Evolutionary conservation across 768 basidiomycete species (phyloP).

Genomic region (Candolleomyces aberdarensis): DNA sequence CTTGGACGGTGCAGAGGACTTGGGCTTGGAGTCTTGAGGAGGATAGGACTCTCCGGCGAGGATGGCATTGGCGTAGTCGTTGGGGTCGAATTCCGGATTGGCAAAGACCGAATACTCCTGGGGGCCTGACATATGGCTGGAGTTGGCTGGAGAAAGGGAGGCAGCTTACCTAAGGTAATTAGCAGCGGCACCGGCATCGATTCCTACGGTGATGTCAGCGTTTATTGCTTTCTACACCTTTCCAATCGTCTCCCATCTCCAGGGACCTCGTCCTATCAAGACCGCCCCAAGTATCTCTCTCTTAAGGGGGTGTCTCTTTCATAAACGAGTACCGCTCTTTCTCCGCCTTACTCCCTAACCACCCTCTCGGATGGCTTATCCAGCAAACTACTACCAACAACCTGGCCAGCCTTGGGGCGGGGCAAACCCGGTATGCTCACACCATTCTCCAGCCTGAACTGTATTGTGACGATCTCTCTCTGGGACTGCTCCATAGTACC

Average conservation of each 20-base stretch:
- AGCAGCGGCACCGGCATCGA: neutral
- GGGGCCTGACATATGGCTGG: slow-evolving; percentile 1
- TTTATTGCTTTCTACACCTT: neutral
- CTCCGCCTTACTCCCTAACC: neutral
- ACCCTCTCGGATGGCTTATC: slow-evolving; percentile 35
- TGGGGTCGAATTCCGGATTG: slow-evolving; percentile 72
- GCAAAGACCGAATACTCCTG: slow-evolving; percentile 78
- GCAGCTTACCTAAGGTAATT: slow-evolving; percentile 9
- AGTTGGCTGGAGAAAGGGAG: slow-evolving; percentile 1
- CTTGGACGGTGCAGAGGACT: slow-evolving; percentile 25
- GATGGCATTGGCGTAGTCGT: slow-evolving; percentile 88
- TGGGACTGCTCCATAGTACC: slow-evolving; percentile 25
- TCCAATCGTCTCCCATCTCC: neutral
- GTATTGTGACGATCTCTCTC: too few species aligned
- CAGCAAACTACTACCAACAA: slow-evolving; percentile 30
- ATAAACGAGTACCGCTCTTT: neutral
- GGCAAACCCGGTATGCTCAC: slow-evolving; percentile 33
- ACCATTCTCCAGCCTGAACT: neutral
- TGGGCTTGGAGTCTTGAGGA: slow-evolving; percentile 29
- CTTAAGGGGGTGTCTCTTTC: neutral
- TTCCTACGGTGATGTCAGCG: neutral
- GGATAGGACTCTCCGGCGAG: slow-evolving; percentile 81
- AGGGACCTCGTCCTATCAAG: neutral
- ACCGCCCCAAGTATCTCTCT: neutral
- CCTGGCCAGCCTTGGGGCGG: slow-evolving; percentile 45